Percentiles rank a stretch among this genome's conserved stretches.
phyloP scores from a whole-genome alignment of 2,329 filamentous ascomycete genomes.

The Coniochaeta sp. region DNA sequence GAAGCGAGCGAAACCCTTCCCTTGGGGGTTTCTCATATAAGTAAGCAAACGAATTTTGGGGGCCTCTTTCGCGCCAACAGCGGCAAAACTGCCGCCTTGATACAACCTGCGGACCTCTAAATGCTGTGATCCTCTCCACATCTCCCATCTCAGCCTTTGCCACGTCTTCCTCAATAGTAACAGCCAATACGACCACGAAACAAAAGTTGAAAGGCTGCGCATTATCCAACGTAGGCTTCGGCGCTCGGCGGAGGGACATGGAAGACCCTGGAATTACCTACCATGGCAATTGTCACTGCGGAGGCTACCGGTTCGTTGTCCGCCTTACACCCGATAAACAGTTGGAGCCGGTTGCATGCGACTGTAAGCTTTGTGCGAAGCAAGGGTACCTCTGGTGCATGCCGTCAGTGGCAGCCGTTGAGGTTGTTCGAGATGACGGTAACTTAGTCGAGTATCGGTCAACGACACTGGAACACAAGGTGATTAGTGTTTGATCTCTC shows the following conservation, averaged over 20 bases:
- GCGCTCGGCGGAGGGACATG: background rate
- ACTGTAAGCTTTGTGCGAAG: constrained; percentile 18
- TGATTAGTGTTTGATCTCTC: background rate
- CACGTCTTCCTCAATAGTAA: too few species aligned
- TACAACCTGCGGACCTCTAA: too few species aligned
- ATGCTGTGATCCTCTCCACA: too few species aligned
- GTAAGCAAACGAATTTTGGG: too few species aligned
- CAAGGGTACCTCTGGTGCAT: constrained; percentile 22
- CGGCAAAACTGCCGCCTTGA: too few species aligned
- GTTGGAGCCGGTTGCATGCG: constrained; percentile 11
- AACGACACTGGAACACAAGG: background rate
- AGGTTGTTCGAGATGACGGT: constrained; percentile 4
- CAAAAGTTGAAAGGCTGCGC: too few species aligned
- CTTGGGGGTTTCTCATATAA: too few species aligned
- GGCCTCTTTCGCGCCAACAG: too few species aligned
- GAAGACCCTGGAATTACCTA: background rate
- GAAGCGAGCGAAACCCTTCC: too few species aligned
- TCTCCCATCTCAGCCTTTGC: too few species aligned
- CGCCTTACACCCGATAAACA: constrained; percentile 2
- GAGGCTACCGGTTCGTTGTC: constrained; percentile 17
- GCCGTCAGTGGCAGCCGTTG: constrained; percentile 2
- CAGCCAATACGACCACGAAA: too few species aligned
- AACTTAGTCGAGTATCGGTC: constrained; percentile 5
- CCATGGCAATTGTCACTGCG: constrained; percentile 22
- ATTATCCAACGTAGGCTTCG: too few species aligned